These are phyloP conservation scores for Talaromyces sp. DNA, from an alignment of 2,329 filamentous ascomycete genomes.

Conservation along the genomic window DNA sequence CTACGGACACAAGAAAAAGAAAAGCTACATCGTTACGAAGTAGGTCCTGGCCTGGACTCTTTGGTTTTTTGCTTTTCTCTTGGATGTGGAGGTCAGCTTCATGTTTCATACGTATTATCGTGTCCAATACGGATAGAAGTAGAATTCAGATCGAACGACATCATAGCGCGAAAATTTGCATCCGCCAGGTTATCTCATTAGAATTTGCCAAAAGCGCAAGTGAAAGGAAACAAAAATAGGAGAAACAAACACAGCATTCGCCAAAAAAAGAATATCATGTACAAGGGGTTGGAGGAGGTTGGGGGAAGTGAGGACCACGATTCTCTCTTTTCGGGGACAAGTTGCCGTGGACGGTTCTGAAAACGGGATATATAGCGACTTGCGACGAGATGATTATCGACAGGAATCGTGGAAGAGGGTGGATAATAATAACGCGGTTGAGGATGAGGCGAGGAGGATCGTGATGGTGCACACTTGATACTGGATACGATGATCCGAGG, in stretches of 20 bases:
- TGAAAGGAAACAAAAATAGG: slow-evolving; percentile 18
- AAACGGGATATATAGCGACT: slow-evolving; percentile 2
- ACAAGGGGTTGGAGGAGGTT: slow-evolving; percentile 24
- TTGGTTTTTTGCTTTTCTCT: too few species aligned
- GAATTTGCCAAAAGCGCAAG: slow-evolving; percentile 6
- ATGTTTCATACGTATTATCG: too few species aligned
- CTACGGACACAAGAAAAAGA: too few species aligned
- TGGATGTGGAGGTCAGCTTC: too few species aligned
- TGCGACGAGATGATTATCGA: background rate
- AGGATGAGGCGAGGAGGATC: background rate
- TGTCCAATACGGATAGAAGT: background rate
- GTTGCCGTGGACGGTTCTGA: background rate
- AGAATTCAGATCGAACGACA: background rate
- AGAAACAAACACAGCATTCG: slow-evolving; percentile 23
- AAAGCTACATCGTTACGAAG: too few species aligned
- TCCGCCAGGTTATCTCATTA: slow-evolving; percentile 16
- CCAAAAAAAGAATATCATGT: slow-evolving; percentile 32
- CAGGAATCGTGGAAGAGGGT: background rate
- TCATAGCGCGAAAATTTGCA: slow-evolving; percentile 6
- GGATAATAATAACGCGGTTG: background rate
- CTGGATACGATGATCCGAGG: background rate
- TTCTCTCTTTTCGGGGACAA: slow-evolving; percentile 21
- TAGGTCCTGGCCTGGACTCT: too few species aligned
- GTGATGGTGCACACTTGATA: slow-evolving; percentile 1
- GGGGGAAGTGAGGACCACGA: slow-evolving; percentile 3